A percentile compares a stretch with the other conserved stretches of the same genome.
Evolutionary conservation across 2,329 filamentous ascomycete species (phyloP).

Genomic region (Graphilbum ipis-grandicollis): DNA sequence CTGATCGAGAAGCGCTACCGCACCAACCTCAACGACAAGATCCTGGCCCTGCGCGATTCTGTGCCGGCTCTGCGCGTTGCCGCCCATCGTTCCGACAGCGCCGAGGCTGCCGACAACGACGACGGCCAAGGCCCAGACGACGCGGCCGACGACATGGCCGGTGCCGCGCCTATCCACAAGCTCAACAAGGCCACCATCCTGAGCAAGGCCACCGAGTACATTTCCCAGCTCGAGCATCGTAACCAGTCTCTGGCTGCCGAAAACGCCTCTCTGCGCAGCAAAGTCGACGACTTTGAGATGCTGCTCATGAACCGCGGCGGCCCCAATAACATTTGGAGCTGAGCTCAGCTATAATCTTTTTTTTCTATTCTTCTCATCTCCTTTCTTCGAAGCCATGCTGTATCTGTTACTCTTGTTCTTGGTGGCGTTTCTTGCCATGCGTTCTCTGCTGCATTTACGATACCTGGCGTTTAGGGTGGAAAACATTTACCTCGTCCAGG

Average conservation of each 20-base stretch:
- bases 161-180: slow-evolving; percentile 19
- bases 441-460: too few relatives aligned
- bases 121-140: slow-evolving; percentile 24
- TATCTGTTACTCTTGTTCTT: too few relatives aligned
- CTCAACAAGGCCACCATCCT: slow-evolving; percentile 26
- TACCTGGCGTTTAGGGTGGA: too few relatives aligned
- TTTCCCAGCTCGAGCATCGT: slow-evolving; percentile 15
- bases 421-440: too few relatives aligned
- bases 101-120: slow-evolving; percentile 17
- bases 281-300: slow-evolving; percentile 16
- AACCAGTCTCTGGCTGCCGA: slow-evolving; percentile 24
- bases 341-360: not conserved
- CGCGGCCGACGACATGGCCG: slow-evolving; percentile 22
- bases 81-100: slow-evolving; percentile 17
- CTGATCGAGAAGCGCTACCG: slow-evolving; percentile 76
- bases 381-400: not conserved
- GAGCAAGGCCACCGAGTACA: slow-evolving; percentile 22
- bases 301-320: slow-evolving; percentile 13
- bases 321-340: slow-evolving; percentile 9
- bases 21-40: slow-evolving; percentile 72
- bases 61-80: slow-evolving; percentile 36
- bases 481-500: too few relatives aligned
- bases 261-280: slow-evolving; percentile 23
- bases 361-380: too few relatives aligned
- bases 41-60: slow-evolving; percentile 55